Base-by-base conservation (phyloP, 2,329 filamentous ascomycete genomes). In the Paraphoma sp. region DNA sequence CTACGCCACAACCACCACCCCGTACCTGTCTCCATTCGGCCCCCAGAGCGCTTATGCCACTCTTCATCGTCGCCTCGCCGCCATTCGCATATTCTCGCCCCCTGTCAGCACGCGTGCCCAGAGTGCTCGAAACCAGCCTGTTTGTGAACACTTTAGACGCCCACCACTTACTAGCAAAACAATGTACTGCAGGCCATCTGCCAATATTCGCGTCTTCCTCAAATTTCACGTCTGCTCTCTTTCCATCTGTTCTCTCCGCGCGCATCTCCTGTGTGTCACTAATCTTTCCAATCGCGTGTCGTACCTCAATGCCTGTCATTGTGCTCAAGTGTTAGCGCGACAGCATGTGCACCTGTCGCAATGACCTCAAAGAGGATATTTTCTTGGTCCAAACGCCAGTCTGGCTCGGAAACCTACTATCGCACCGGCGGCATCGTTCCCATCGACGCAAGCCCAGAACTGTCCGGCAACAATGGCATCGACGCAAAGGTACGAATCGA, bases 351-450 rank as follows among this genome's bases (percentile, higher is more conserved):
- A 23, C 17, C 43, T 54, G 36, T 56, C 54, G 54, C 60, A 36
- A 80, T 79, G 76, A 71, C 68, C 9, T 71, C 77, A 23, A 80
- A 78, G 50, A 78, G 76, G 49, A 76, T 80, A 57, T 78, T 79
- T 48, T 79, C 77, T 45, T 80, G 79, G 79, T 78, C 77, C 12
- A 80, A 78, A 69, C 67, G 78, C 63, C 66, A 74, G 67, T 63
- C 73, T 55, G 48, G 64, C 63, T 60, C 70, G 48, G 77, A 77
- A 50, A 57, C 67, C 14, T 72, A 76, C 53, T 65, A 75, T 59
- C 73, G 70, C 9, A 75, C 73, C 2, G 72, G 75, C n/a, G 77
- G 76, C 8, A 63, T 80, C 33, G 63, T 79, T 6, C 64, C 77
- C 8, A 78, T 79, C 28, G 68, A 71, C 42, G 65, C 63, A 31